phyloP scores from a whole-genome alignment of 192 early-diverging fungal species.

The Linderina pennispora region DNA sequence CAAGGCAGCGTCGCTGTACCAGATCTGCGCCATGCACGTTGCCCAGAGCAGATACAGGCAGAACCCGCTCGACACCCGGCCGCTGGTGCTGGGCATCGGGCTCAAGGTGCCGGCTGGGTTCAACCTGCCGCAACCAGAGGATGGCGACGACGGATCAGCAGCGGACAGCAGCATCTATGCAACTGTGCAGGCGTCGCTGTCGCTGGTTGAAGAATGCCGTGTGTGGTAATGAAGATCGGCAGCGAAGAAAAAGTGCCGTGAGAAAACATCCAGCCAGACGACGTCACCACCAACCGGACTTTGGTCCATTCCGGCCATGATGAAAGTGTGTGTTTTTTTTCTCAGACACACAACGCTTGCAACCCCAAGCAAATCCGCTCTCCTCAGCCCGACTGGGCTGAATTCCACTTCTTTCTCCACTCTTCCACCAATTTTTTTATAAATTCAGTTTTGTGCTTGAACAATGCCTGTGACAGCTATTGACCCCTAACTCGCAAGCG shows the following conservation, averaged over 20 bases:
- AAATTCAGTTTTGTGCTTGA: background rate
- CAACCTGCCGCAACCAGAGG: background rate
- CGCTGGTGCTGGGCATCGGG: conserved; percentile 23
- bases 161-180: background rate
- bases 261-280: too few species aligned
- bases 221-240: conserved; percentile 8
- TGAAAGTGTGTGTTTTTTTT: too few species aligned
- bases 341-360: too few species aligned
- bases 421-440: too few species aligned
- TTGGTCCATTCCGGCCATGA: too few species aligned
- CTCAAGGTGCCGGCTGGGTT: conserved; percentile 22
- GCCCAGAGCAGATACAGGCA: conserved; percentile 18
- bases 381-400: too few species aligned
- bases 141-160: background rate
- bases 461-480: background rate
- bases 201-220: conserved; percentile 12
- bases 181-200: background rate
- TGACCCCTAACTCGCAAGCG: background rate
- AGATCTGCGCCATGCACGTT: conserved; percentile 24
- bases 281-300: too few species aligned
- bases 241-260: too few species aligned
- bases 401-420: too few species aligned
- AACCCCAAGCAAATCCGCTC: too few species aligned
- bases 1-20: conserved; percentile 24
- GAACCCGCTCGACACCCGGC: conserved; percentile 15